Evolutionary conservation across 2,329 filamentous ascomycete species (phyloP).

Genomic region (Fusarium domesticum): DNA sequence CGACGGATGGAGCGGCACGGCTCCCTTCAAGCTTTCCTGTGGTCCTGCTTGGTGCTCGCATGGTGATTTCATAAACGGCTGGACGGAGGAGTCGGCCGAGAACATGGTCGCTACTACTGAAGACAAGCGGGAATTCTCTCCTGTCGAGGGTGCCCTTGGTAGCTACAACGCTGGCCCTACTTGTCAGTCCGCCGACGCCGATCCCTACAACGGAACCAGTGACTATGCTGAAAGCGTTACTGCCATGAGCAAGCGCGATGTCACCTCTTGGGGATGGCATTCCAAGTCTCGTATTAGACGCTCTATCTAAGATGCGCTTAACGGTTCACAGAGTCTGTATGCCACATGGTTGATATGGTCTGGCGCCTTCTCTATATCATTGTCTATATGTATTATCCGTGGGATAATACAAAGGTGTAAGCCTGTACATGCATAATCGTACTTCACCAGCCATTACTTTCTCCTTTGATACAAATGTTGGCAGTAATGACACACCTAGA

Average conservation of each 20-base stretch:
- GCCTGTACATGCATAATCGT: too few species aligned
- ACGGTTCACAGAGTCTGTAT: too few species aligned
- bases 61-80: constrained; percentile 49
- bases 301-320: constrained; percentile 8
- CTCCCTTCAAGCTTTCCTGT: constrained; percentile 43
- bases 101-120: constrained; percentile 39
- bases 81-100: constrained; percentile 32
- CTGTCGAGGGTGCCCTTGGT: constrained; percentile 29
- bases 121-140: constrained; percentile 36
- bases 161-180: constrained; percentile 14
- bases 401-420: too few species aligned
- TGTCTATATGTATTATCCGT: too few species aligned
- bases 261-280: constrained; percentile 17
- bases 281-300: constrained; percentile 14
- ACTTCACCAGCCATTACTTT: too few species aligned
- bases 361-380: too few species aligned
- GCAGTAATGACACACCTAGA: too few species aligned
- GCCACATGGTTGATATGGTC: too few species aligned
- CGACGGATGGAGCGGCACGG: constrained; percentile 42
- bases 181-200: constrained; percentile 37
- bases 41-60: constrained; percentile 42
- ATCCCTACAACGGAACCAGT: constrained; percentile 40
- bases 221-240: constrained; percentile 33
- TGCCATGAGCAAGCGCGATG: constrained; percentile 21
- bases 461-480: too few species aligned